Evolutionary conservation across 345 rosid genomes (phyloP), one percentile per base, ranked within the genome.

Genomic region (Rhodomyrtus tomentosa): DNA sequence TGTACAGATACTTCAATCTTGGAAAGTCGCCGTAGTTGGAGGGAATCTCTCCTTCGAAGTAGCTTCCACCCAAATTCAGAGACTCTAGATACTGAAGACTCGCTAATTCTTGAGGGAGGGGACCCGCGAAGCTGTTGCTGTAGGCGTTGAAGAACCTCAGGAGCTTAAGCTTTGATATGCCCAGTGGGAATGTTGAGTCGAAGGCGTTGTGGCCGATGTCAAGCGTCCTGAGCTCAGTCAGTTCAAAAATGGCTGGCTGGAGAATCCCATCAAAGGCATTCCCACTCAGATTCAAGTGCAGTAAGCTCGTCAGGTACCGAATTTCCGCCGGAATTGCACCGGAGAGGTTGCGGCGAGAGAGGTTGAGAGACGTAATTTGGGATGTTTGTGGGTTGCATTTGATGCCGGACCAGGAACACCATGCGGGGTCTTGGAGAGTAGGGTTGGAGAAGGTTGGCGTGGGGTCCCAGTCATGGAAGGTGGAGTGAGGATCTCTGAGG

Each of bases 31-130:
- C 96, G 29, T 95, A 97, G 24, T 79, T 89, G 2, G 83, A 38
- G 2, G 99, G 99, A 83, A 97, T 96, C 82, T 85, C 93, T 53
- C 95, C 99, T 76, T 88, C 89, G 79, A 97, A 97, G 93, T 92
- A 97, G 92, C 98, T 95, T 27, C 99, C 99, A 1, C 99, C 98
- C n/a, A 97, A 92, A 88, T 96, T 97, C 86, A 97, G 95, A 86
- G 88, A 89, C 91, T 97, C 96, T 81, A 97, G 87, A 87, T 82
- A 92, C 85, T 86, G 94, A 40, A 96, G 89, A 50, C 79, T 83
- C 45, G 86, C 52, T n/a, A 95, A 83, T 21, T 94, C 99, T 10
- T 36, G 38, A 11, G 99, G 98, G 5, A 96, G 73, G 7, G 88
- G 86, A 7, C 99, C 98, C 4, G 88, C 89, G 92, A 97, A 96